Evolutionary conservation across 1,284 basidiomycete genomes (phyloP).

Genomic region (Ustilago sp.): DNA sequence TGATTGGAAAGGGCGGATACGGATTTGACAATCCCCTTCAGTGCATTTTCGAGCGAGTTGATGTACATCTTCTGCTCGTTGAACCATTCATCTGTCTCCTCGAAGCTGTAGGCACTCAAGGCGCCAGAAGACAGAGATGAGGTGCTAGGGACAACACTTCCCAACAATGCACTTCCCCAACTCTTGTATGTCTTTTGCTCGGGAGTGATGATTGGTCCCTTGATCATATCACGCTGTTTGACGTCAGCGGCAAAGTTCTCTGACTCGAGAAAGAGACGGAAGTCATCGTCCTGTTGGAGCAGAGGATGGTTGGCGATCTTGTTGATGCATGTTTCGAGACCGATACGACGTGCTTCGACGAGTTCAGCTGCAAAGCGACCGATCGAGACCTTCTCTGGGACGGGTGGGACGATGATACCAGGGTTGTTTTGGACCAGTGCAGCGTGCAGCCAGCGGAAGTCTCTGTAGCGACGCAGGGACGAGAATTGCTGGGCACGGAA

Average conservation of each 20-base stretch:
- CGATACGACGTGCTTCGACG: conserved; percentile 70
- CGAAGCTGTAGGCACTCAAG: conserved; percentile 79
- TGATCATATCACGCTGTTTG: conserved; percentile 76
- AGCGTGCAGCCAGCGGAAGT: conserved; percentile 97
- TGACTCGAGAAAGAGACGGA: conserved; percentile 70
- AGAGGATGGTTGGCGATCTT: conserved; percentile 71
- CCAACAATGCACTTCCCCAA: conserved; percentile 42
- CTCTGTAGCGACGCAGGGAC: conserved; percentile 92
- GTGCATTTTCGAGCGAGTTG: conserved; percentile 87
- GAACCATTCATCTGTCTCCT: conserved; percentile 98
- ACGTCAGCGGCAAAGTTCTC: conserved; percentile 69
- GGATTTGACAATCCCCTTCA: conserved; percentile 85
- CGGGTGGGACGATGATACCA: conserved; percentile 94
- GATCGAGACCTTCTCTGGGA: conserved; percentile 93
- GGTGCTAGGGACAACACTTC: conserved; percentile 46
- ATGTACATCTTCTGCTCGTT: conserved; percentile 86
- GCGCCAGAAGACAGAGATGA: conserved; percentile 49
- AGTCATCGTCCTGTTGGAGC: conserved; percentile 71
- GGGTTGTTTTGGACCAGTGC: conserved; percentile 90
- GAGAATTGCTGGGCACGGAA: conserved; percentile 69
- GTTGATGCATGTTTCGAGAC: conserved; percentile 70
- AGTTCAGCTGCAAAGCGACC: conserved; percentile 71
- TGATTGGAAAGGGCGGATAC: conserved; percentile 85
- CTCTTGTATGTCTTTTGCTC: conserved; percentile 67
- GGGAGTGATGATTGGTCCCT: conserved; percentile 64